Base-by-base conservation (phyloP, 371 early-diverging fungal species). In the Haplosporangium sp. region DNA sequence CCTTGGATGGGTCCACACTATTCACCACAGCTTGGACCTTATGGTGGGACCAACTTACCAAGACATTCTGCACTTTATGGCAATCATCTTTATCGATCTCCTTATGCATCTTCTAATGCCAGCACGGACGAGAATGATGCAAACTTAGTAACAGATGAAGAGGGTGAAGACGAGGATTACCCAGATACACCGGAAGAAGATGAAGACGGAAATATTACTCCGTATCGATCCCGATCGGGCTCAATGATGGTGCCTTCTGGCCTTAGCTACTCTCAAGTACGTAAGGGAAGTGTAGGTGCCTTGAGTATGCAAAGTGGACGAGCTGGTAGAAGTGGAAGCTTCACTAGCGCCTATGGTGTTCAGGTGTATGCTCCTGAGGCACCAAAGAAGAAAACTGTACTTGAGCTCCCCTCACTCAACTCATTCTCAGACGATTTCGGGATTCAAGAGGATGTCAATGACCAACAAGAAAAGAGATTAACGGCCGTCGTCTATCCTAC, bases 81-180 rank as follows among this genome's bases (percentile, higher is more conserved):
- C 37, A 69, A 64, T 35, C 75, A 74, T 52, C 65, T 62, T 7
- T 58, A 65, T 13, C 65, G 67, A 4, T 50, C 55, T 15, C n/a
- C 61, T 7, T 81, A 81, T 58, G 71, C 82, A 3, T 34, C 75
- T 13, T 81, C 82, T 10, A 74, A 58, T 55, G 69, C 82, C 4
- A 71, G 69, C 61, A 81, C 75, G 34, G 82, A 81, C 45, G 82
- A 81, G 42, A 75, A 81, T 27, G 82, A 81, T 37, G 82, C 75
- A 44, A 75, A 81, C 58, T 19, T 81, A 60, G 66, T 50, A 27
- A 81, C 82, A 20, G 82, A 81, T 37, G 82, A 81, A 0, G 82
- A 81, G 40, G 82, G 82, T 13, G 82, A 81, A 57, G 74, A 78
- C 44, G 82, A 81, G 7, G 82, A 81, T 17, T 81, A 81, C 37